Percentiles rank a stretch among this genome's conserved stretches.
Evolutionary conservation across 148 eudicot species (phyloP).

Genomic region (Rhododendron molle): DNA sequence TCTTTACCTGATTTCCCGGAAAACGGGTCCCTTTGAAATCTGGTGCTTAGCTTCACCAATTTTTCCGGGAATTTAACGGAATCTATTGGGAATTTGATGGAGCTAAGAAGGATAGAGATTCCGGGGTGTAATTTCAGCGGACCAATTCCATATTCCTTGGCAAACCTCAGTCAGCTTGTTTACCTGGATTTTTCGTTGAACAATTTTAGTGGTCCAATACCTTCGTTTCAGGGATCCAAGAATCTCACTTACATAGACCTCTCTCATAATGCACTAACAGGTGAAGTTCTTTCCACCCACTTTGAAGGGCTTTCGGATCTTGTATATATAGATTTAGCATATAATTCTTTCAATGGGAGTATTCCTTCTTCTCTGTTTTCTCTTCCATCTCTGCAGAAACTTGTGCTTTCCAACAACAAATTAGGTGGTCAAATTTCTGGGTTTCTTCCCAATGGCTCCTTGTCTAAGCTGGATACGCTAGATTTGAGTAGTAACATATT

Average conservation of each 20-base stretch:
- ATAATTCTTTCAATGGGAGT: constrained; percentile 24
- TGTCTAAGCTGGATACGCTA: constrained; percentile 26
- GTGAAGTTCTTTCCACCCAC: neutral
- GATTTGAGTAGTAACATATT: constrained; percentile 41
- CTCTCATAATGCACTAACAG: neutral
- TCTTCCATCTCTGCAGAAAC: constrained; percentile 22
- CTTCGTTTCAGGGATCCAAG: neutral
- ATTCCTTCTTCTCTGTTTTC: constrained; percentile 43
- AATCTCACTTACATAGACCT: neutral
- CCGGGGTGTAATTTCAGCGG: constrained; percentile 16
- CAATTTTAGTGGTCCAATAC: neutral
- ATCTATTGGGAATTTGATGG: constrained; percentile 26
- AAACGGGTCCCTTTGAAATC: constrained; percentile 14
- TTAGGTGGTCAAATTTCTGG: constrained; percentile 21
- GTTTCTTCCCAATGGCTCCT: neutral
- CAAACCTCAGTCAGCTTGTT: neutral
- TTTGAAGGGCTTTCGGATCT: neutral
- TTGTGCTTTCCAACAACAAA: constrained; percentile 25
- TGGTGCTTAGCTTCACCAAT: constrained; percentile 21
- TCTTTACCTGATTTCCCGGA: constrained; percentile 16
- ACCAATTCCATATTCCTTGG: neutral
- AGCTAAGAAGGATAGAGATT: constrained; percentile 27
- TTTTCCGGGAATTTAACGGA: constrained; percentile 31
- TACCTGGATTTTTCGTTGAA: neutral
- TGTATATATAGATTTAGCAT: too few relatives aligned